Evolutionary conservation across 805 yeast species (phyloP).

Genomic region (Candida ovalis): DNA sequence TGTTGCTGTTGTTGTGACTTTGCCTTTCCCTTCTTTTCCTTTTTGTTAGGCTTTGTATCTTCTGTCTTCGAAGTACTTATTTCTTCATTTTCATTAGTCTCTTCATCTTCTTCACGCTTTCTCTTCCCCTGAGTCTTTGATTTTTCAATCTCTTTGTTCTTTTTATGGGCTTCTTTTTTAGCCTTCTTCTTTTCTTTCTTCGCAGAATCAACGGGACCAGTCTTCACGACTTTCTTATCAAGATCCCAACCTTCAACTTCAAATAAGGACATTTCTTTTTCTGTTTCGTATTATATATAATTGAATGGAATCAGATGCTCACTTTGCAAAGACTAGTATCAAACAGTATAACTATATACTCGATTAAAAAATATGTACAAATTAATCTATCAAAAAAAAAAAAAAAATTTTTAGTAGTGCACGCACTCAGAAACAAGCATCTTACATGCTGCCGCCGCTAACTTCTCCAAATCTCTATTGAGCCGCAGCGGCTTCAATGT

Average conservation of each 20-base stretch:
- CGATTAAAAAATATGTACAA: too few species aligned
- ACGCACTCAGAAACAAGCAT: not conserved
- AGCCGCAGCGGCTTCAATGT: too few species aligned
- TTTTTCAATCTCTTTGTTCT: conserved; percentile 7
- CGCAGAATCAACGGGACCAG: conserved; percentile 25
- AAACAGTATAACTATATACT: too few species aligned
- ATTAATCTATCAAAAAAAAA: not conserved
- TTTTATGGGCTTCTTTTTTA: conserved; percentile 8
- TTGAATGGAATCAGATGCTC: too few species aligned
- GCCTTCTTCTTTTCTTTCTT: conserved; percentile 20
- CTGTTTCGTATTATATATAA: too few species aligned
- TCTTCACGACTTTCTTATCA: conserved; percentile 49
- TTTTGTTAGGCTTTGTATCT: not conserved
- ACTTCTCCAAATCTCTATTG: too few species aligned
- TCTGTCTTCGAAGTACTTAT: not conserved
- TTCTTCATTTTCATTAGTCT: not conserved
- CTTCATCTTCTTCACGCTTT: conserved; percentile 3
- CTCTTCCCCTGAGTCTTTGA: conserved; percentile 2
- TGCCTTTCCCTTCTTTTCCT: not conserved
- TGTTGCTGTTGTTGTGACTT: not conserved
- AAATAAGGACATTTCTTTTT: conserved; percentile 54
- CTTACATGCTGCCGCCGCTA: too few species aligned
- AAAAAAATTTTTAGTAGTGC: not conserved
- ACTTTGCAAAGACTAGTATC: too few species aligned
- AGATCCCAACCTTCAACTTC: conserved; percentile 83